Evolutionary conservation across 768 basidiomycete species (phyloP).

Genomic region (Mycena amicta): DNA sequence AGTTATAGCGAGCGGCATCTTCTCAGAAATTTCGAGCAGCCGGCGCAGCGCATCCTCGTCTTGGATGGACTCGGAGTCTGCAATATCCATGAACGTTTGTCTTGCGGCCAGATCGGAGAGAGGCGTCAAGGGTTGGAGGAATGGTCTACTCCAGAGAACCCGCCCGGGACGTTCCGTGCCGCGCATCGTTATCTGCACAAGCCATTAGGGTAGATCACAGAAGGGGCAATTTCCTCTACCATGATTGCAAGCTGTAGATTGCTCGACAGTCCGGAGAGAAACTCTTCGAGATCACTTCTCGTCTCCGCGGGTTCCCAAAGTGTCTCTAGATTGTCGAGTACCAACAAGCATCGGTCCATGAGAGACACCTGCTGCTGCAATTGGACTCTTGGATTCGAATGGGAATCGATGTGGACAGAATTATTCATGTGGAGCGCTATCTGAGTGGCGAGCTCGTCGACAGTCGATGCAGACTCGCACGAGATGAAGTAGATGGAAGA

Average conservation of each 20-base stretch:
- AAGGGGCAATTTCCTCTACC: not conserved
- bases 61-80: not conserved
- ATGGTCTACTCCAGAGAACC: slow-evolving; percentile 5
- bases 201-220: not conserved
- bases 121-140: not conserved
- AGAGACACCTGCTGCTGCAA: not conserved
- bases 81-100: slow-evolving; percentile 1
- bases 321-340: slow-evolving; percentile 11
- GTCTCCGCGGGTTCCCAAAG: not conserved
- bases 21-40: not conserved
- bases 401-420: not conserved
- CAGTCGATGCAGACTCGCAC: not conserved
- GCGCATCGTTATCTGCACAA: slow-evolving; percentile 6
- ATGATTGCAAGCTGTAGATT: not conserved
- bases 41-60: not conserved
- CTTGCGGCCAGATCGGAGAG: not conserved
- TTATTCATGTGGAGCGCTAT: not conserved
- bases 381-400: too few relatives aligned
- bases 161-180: slow-evolving; percentile 2
- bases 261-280: not conserved
- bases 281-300: not conserved
- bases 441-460: not conserved
- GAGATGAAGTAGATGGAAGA: not conserved
- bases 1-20: too few relatives aligned
- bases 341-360: not conserved